Base-by-base conservation (phyloP, 306 rosid genomes). In the Vigna nakashimae region DNA sequence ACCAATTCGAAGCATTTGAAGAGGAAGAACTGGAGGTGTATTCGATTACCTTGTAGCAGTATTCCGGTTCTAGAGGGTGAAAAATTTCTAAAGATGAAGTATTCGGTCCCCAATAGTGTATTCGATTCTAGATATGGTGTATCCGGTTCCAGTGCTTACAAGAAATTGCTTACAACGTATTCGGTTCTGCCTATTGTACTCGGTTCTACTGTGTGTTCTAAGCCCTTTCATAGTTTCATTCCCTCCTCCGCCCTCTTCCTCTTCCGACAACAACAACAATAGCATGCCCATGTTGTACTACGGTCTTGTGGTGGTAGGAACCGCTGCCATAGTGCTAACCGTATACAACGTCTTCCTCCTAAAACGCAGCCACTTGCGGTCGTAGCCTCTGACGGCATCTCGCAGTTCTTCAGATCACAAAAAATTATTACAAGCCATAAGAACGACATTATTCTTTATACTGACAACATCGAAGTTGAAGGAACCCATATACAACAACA, bases 401-500 rank as follows among this genome's bases (percentile, higher is more conserved):
- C 26, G 2, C 2, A 24, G 26, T 24, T 1, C 26, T 24, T 24
- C 3, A 24, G 26, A 24, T 24, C 26, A 24, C 26, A 24, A 24
- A 24, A 24, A 24, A 24, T 1, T 24, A 2, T 24, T 24, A 24
- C 26, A 24, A 24, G 26, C 26, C 26, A 90, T 90, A 58, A 85
- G 84, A 79, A 89, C 92, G 20, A 91, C 89, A 26, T 85, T 84
- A 58, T 87, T 83, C 52, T 84, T 91, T 45, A 93, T 79, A 60
- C 83, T 82, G 15, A 89, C 88, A 45, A 86, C 85, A 65, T 94
- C 95, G 56, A 94, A 94, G 78, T 80, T 90, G 75, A 94, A 79
- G 1, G 98, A 82, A 26, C 95, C 95, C 98, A 94, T 94, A 62
- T 90, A 95, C 88, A 95, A 50, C 59, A 95, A 57, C 98, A 95